phyloP scores from a whole-genome alignment of 192 early-diverging fungal species.

The Backusella sp. region DNA sequence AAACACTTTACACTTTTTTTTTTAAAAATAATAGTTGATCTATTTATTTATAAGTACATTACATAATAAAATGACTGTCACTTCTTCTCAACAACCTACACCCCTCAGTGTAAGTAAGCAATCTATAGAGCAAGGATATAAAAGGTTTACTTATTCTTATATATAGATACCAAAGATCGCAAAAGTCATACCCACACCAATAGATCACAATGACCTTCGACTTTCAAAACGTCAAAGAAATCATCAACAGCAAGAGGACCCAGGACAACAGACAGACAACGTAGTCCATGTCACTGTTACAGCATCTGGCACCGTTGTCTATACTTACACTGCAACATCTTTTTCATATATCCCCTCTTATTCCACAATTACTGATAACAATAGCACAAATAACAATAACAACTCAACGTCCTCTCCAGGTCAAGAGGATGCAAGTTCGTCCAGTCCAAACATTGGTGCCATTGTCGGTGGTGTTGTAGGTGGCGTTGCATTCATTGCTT shows the following conservation, averaged over 20 bases:
- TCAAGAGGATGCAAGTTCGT: not conserved
- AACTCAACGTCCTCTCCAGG: not conserved
- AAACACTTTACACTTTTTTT: no score
- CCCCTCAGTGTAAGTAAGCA: no score
- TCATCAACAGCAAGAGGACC: not conserved
- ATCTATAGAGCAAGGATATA: no score
- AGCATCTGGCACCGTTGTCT: conserved; percentile 7
- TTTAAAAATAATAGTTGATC: no score
- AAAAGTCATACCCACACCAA: not conserved
- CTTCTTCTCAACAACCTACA: no score
- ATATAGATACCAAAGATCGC: not conserved
- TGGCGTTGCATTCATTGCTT: conserved; percentile 10
- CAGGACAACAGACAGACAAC: not conserved
- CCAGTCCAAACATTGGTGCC: not conserved
- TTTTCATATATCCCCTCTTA: conserved; percentile 10
- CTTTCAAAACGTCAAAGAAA: conserved; percentile 2
- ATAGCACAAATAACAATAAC: not conserved
- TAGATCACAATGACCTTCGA: not conserved
- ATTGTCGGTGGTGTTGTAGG: conserved; percentile 9
- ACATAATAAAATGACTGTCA: no score
- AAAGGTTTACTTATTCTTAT: no score
- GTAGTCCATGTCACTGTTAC: conserved; percentile 9
- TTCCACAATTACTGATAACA: not conserved
- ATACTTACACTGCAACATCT: not conserved
- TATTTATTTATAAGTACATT: no score